These are phyloP conservation scores for Davidsoniella eucalypti DNA, from an alignment of 2,329 filamentous ascomycete genomes.

Conservation along the genomic window DNA sequence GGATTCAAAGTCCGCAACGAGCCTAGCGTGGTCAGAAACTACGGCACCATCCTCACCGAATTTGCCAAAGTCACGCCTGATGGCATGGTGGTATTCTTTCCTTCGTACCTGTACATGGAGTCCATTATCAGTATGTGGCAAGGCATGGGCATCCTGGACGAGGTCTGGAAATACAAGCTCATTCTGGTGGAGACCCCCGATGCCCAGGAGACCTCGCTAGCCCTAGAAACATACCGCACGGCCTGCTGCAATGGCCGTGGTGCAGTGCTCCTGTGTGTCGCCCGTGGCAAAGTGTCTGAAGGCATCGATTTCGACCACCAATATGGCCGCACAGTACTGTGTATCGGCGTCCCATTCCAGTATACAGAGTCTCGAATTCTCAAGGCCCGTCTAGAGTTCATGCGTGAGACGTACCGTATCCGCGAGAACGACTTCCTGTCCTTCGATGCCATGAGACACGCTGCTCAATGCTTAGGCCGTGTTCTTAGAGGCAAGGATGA, in stretches of 20 bases:
- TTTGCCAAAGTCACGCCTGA: conserved; percentile 94
- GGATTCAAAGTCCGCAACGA: conserved; percentile 93
- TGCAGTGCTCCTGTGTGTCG: conserved; percentile 84
- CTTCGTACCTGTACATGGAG: conserved; percentile 97
- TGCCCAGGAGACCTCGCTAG: conserved; percentile 88
- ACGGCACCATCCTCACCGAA: conserved; percentile 81
- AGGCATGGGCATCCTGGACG: conserved; percentile 91
- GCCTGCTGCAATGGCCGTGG: conserved; percentile 95
- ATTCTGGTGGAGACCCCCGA: conserved; percentile 96
- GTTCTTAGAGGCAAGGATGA: conserved; percentile 94
- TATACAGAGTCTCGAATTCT: conserved; percentile 96
- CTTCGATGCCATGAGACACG: conserved; percentile 98
- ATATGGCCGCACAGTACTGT: conserved; percentile 87
- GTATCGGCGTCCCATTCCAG: conserved; percentile 94
- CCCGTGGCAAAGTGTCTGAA: conserved; percentile 90
- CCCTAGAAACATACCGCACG: conserved; percentile 89
- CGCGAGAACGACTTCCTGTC: conserved; percentile 94
- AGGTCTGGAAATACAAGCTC: conserved; percentile 98
- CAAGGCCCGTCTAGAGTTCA: conserved; percentile 85
- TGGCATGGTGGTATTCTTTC: conserved; percentile 98
- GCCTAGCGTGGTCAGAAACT: conserved; percentile 91
- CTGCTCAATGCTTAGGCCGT: conserved; percentile 86
- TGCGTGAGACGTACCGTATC: conserved; percentile 95
- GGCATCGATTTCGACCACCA: conserved; percentile 99
- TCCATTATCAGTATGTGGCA: conserved; percentile 99